Evolutionary conservation across 306 rosid species (phyloP), one percentile per base, ranked within the genome.

Genomic region (Cicer cuneatum): DNA sequence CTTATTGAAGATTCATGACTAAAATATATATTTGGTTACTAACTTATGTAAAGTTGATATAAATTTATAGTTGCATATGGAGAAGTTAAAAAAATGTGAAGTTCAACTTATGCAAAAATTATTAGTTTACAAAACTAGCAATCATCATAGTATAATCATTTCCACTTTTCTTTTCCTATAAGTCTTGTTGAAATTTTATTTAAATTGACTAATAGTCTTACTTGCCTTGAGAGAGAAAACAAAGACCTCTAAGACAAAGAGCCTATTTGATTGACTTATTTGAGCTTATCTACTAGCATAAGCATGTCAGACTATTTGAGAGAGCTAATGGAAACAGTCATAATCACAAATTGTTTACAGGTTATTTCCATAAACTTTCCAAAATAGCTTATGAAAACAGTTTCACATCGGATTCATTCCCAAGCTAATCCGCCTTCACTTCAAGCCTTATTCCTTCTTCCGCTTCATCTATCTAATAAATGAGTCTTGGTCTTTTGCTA

Each of bases 211-310:
- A 14, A 63, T 39, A 39, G 48, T 49, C 48, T 15, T 8, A 39
- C 29, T 15, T 63, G 7, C 69, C 13, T 13, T 11, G 38, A 6
- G 14, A 3, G 5, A 18, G 29, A 79, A 9, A 4, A 19, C 47
- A 42, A 21, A 74, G 11, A 53, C 68, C 24, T 3, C 4, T 8
- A 37, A 48, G 41, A 51, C 80, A 75, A 18, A 12, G 53, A 29
- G 35, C 35, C 35, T 29, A 29, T 29, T 29, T 29, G 35, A 29
- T 29, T 29, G 35, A 29, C 35, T 29, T 29, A 29, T 29, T 29
- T 29, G 35, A 29, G 5, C 35, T 29, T 29, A 29, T 29, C 35
- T 29, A 29, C 4, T 29, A 5, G 0, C 35, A 29, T 3, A 29
- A 29, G 35, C 35, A 29, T 29, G 35, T 29, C 35, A 29, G 4